phyloP scores from a whole-genome alignment of 257 asterid genomes.

The Nicotiana obtusifolia region DNA sequence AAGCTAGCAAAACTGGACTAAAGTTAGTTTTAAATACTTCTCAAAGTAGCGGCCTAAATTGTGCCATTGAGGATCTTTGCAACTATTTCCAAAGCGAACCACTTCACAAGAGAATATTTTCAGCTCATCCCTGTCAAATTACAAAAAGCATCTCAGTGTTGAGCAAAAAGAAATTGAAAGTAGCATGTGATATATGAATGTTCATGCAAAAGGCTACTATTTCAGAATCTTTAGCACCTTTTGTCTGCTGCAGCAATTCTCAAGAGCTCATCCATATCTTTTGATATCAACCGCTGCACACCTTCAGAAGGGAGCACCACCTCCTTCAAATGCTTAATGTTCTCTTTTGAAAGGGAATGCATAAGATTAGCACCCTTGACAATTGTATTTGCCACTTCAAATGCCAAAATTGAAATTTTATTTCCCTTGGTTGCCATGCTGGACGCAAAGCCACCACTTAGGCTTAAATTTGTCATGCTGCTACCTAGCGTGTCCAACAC shows the following conservation, averaged over 20 bases:
- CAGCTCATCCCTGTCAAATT: slow-evolving; percentile 62
- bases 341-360: slow-evolving; percentile 70
- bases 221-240: slow-evolving; percentile 41
- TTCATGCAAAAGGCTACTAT: neutral
- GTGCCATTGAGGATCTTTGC: slow-evolving; percentile 99
- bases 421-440: slow-evolving; percentile 80
- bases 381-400: slow-evolving; percentile 93
- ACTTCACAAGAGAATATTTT: slow-evolving; percentile 83
- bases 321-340: slow-evolving; percentile 69
- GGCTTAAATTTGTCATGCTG: slow-evolving; percentile 89
- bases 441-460: slow-evolving; percentile 78
- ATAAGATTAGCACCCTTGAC: slow-evolving; percentile 94
- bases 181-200: neutral
- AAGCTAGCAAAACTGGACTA: slow-evolving; percentile 9
- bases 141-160: slow-evolving; percentile 1
- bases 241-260: slow-evolving; percentile 85
- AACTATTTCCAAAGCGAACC: slow-evolving; percentile 87
- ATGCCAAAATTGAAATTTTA: slow-evolving; percentile 76
- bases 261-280: slow-evolving; percentile 79
- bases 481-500: slow-evolving; percentile 96
- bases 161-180: neutral
- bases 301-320: slow-evolving; percentile 86
- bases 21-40: slow-evolving; percentile 50
- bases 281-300: slow-evolving; percentile 68
- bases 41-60: slow-evolving; percentile 91